These are phyloP conservation scores for Neohortaea acidophila DNA, from an alignment of 495 filamentous ascomycete genomes.

Conservation along the genomic window DNA sequence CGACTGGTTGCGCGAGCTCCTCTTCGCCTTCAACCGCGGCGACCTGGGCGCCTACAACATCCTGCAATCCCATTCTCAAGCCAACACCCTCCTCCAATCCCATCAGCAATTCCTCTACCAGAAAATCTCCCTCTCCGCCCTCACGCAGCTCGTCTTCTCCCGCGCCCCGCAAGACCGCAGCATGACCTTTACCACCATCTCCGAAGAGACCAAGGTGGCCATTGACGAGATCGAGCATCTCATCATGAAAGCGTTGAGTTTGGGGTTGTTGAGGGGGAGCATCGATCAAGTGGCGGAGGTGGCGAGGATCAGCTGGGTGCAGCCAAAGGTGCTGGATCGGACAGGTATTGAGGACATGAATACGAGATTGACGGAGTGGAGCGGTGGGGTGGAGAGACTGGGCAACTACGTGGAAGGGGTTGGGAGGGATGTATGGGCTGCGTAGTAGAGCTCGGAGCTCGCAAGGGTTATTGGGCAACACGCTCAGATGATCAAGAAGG, in stretches of 20 bases:
- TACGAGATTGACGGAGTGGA: constrained; percentile 76
- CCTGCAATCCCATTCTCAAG: constrained; percentile 59
- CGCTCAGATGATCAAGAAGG: too few species aligned
- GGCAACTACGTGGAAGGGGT: constrained; percentile 78
- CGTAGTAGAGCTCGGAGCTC: constrained; percentile 27
- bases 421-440: constrained; percentile 19
- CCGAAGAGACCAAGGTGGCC: constrained; percentile 79
- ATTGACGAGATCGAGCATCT: constrained; percentile 89
- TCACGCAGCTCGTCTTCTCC: constrained; percentile 93
- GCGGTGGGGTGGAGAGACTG: constrained; percentile 81
- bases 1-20: constrained; percentile 77
- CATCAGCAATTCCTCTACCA: constrained; percentile 76
- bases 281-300: constrained; percentile 95
- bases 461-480: too few species aligned
- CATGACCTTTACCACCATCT: constrained; percentile 78
- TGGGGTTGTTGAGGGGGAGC: constrained; percentile 76
- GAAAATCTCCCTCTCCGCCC: constrained; percentile 90
- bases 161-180: constrained; percentile 89
- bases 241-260: constrained; percentile 92
- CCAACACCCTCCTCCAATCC: constrained; percentile 57
- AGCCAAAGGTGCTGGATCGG: constrained; percentile 94
- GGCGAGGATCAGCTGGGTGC: constrained; percentile 94
- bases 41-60: constrained; percentile 77
- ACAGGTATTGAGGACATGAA: constrained; percentile 93
- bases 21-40: constrained; percentile 95